Evolutionary conservation across 2,329 filamentous ascomycete species (phyloP).

Genomic region (Paecilomyces sp.): DNA sequence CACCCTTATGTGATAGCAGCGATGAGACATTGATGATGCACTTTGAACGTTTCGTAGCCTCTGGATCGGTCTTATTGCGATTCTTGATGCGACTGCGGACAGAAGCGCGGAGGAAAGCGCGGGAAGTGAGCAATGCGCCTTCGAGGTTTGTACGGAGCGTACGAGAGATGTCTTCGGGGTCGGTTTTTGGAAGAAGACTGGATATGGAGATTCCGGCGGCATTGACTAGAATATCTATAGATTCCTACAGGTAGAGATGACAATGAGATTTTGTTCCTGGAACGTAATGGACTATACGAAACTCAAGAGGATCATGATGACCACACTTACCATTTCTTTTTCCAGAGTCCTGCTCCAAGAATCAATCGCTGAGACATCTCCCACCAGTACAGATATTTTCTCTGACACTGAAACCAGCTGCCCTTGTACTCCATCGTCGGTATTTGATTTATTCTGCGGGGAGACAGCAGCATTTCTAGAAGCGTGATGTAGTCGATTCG

Average conservation of each 20-base stretch:
- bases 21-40: constrained; percentile 80
- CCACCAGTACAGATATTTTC: constrained; percentile 23
- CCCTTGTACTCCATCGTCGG: background rate
- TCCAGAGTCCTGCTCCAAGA: constrained; percentile 29
- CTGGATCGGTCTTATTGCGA: constrained; percentile 5
- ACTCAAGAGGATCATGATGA: background rate
- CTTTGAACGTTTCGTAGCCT: constrained; percentile 37
- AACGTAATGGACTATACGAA: background rate
- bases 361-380: constrained; percentile 29
- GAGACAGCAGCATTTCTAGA: background rate
- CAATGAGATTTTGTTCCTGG: constrained; percentile 4
- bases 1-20: constrained; percentile 62
- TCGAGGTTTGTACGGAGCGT: constrained; percentile 65
- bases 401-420: constrained; percentile 9
- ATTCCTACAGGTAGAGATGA: constrained; percentile 13
- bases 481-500: constrained; percentile 15
- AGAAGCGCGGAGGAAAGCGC: constrained; percentile 28
- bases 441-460: background rate
- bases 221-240: constrained; percentile 63
- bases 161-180: constrained; percentile 43
- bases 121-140: constrained; percentile 33
- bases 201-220: constrained; percentile 67
- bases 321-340: constrained; percentile 28
- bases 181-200: constrained; percentile 53
- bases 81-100: constrained; percentile 23